Evolutionary conservation across 192 early-diverging fungal genomes (phyloP).

Genomic region (Coemansia javaensis): DNA sequence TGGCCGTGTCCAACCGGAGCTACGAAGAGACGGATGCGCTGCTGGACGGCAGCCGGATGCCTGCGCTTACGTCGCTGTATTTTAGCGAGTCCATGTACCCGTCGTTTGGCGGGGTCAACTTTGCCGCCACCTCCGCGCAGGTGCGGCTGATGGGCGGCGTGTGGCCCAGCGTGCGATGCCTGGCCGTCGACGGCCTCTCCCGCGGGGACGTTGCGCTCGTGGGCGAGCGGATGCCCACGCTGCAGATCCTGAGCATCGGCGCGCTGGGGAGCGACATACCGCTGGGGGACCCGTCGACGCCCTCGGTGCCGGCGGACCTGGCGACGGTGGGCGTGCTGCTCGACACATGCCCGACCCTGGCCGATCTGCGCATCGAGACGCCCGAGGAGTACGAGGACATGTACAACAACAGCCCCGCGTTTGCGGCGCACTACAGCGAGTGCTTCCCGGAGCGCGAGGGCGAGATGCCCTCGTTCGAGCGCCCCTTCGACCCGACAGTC

Average conservation of each 20-base stretch:
- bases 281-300: slow-evolving; percentile 2
- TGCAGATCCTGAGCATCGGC: slow-evolving; percentile 22
- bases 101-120: slow-evolving; percentile 1
- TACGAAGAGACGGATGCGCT: not conserved
- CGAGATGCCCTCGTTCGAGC: not conserved
- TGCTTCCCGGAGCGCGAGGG: not conserved
- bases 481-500: slow-evolving; percentile 2
- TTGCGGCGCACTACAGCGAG: not conserved
- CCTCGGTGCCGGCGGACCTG: slow-evolving; percentile 5
- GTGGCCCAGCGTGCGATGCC: slow-evolving; percentile 4
- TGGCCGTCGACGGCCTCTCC: slow-evolving; percentile 19
- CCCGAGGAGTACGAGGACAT: slow-evolving; percentile 25
- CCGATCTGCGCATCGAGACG: slow-evolving; percentile 17
- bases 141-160: slow-evolving; percentile 2
- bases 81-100: slow-evolving; percentile 21
- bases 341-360: slow-evolving; percentile 2
- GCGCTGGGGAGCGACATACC: slow-evolving; percentile 13
- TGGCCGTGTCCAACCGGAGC: slow-evolving; percentile 12
- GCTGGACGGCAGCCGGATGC: slow-evolving; percentile 10
- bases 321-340: not conserved
- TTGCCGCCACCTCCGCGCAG: not conserved
- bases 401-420: slow-evolving; percentile 14
- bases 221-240: slow-evolving; percentile 1
- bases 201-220: slow-evolving; percentile 5
- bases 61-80: slow-evolving; percentile 7